These are phyloP conservation scores for Yamadazyma takamatsuzukensis DNA, from an alignment of 805 yeast species.

Conservation along the genomic window DNA sequence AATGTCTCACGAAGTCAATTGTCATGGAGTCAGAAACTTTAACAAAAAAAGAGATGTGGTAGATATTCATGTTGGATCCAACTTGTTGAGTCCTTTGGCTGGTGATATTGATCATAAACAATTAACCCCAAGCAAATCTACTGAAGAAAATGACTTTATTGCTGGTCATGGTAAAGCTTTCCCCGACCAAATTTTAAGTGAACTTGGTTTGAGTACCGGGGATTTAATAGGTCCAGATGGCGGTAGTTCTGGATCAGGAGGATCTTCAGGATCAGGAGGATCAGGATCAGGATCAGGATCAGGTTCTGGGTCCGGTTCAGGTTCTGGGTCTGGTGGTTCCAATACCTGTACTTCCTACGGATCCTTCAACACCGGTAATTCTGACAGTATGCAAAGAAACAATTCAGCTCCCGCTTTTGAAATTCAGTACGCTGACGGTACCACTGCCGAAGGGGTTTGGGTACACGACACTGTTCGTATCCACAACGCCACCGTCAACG, in stretches of 20 bases:
- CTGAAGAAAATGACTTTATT: too few relatives aligned
- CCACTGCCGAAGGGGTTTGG: constrained; percentile 50
- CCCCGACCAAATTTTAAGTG: constrained; percentile 6
- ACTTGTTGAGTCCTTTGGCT: neutral
- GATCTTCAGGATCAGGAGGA: neutral
- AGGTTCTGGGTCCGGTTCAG: constrained; percentile 1
- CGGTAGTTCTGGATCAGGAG: constrained; percentile 1
- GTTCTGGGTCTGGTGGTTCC: constrained; percentile 1
- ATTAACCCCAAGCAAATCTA: constrained; percentile 1
- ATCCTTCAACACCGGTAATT: constrained; percentile 13
- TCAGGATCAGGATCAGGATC: constrained; percentile 1
- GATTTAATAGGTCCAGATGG: constrained; percentile 1
- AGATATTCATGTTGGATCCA: constrained; percentile 11
- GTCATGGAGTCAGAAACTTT: constrained; percentile 9
- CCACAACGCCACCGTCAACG: constrained; percentile 44
- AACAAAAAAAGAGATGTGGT: constrained; percentile 2
- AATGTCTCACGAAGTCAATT: constrained; percentile 27
- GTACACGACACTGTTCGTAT: constrained; percentile 60
- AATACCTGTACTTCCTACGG: constrained; percentile 8
- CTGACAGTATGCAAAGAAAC: constrained; percentile 39
- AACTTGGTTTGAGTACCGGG: constrained; percentile 2
- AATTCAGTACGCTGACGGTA: constrained; percentile 47
- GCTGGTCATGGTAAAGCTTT: constrained; percentile 5
- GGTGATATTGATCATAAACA: neutral
- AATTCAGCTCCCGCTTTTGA: constrained; percentile 36